phyloP scores from a whole-genome alignment of 495 filamentous ascomycete species.

The Terfezia boudieri region DNA sequence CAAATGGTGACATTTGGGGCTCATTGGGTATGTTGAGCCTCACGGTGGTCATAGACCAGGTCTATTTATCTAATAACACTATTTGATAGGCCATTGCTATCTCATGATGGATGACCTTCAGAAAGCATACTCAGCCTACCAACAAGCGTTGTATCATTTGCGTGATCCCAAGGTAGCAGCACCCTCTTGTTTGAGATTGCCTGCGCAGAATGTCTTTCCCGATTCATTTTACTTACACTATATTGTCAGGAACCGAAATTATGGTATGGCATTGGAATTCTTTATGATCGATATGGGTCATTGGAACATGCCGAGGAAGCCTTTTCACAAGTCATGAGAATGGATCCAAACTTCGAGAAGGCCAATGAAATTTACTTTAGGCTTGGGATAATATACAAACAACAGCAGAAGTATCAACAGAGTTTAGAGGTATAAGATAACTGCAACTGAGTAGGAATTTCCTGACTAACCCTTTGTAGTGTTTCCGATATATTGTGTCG shows the following conservation, averaged over 20 bases:
- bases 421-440: slow-evolving; percentile 56
- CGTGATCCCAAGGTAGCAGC: slow-evolving; percentile 90
- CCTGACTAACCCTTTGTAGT: slow-evolving; percentile 28
- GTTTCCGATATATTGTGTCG: slow-evolving; percentile 92
- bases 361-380: slow-evolving; percentile 99
- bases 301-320: slow-evolving; percentile 96
- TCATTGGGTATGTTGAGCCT: slow-evolving; percentile 44
- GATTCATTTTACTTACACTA: slow-evolving; percentile 4
- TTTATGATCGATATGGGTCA: slow-evolving; percentile 93
- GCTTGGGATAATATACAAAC: slow-evolving; percentile 96
- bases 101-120: slow-evolving; percentile 99
- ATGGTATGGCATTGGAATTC: slow-evolving; percentile 97
- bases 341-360: slow-evolving; percentile 96
- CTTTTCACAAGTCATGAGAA: slow-evolving; percentile 96
- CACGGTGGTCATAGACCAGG: neutral
- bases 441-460: too few relatives aligned
- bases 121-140: slow-evolving; percentile 94
- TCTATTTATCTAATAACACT: slow-evolving; percentile 5
- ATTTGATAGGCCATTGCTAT: slow-evolving; percentile 61
- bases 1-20: slow-evolving; percentile 91
- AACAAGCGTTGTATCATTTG: slow-evolving; percentile 81
- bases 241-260: slow-evolving; percentile 79
- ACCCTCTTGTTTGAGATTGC: slow-evolving; percentile 5
- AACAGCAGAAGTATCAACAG: slow-evolving; percentile 80
- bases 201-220: neutral